Percentiles rank a stretch among this genome's conserved stretches.
These are phyloP conservation scores for Debaryomyces hansenii DNA, from an alignment of 805 yeast species.

Conservation along the genomic window DNA sequence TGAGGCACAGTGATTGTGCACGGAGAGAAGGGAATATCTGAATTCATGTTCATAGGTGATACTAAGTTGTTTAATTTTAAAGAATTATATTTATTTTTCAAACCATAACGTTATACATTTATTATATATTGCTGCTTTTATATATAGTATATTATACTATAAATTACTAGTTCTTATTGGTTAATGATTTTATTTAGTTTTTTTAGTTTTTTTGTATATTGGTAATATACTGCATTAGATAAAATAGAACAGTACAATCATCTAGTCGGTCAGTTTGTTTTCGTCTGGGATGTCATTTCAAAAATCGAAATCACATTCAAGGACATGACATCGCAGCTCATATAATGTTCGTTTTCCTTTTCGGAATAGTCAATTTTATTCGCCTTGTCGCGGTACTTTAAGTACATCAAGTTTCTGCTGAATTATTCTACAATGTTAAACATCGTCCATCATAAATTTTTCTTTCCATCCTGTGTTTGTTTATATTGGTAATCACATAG, in stretches of 20 bases:
- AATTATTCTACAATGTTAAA: too few relatives aligned
- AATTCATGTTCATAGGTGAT: constrained; percentile 6
- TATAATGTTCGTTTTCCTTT: too few relatives aligned
- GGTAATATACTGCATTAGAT: constrained; percentile 14
- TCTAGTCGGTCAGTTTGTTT: too few relatives aligned
- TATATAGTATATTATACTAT: background rate
- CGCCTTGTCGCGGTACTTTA: too few relatives aligned
- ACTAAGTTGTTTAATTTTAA: background rate
- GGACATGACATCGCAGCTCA: too few relatives aligned
- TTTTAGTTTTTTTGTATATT: constrained; percentile 10
- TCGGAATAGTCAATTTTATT: too few relatives aligned
- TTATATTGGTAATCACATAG: too few relatives aligned
- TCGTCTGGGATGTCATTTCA: too few relatives aligned
- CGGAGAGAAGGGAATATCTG: background rate
- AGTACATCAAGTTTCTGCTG: too few relatives aligned
- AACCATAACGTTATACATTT: constrained; percentile 1
- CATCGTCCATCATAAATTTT: too few relatives aligned
- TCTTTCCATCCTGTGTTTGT: too few relatives aligned
- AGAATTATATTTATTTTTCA: constrained; percentile 4
- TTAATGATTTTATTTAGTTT: constrained; percentile 6
- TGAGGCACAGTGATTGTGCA: constrained; percentile 1
- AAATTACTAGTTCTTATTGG: constrained; percentile 2
- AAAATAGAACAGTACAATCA: background rate
- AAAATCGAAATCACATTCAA: too few relatives aligned
- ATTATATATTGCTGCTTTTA: constrained; percentile 1